Evolutionary conservation across 495 filamentous ascomycete genomes (phyloP), one percentile per base, ranked within the genome.

Genomic region (Daldinia vernicosa): DNA sequence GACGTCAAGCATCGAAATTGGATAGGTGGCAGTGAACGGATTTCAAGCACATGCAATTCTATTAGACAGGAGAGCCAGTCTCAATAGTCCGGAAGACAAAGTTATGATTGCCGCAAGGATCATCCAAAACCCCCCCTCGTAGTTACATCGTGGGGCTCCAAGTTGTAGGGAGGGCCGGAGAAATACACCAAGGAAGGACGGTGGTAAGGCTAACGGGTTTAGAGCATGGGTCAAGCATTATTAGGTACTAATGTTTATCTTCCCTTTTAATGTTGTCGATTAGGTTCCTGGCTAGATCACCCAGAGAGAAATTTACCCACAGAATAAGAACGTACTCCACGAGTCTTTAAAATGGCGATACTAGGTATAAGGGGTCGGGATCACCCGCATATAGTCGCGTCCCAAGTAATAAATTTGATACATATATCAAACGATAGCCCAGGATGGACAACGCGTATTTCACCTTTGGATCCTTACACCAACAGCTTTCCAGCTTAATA

Each of bases 381-480:
- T 54, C 45, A 27, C 15, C 67, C 45, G 60, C 67, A 64, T 59
- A 63, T 64, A 45, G 35, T 32, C 39, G 32, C 27, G 24, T 4
- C 30, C 52, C n/a, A 22, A 58, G 59, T 64, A 63, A 69, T 69
- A 54, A 35, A 69, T 17, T 60, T 69, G 54, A 70, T 17, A 70
- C 67, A n/a, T 15, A 22, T 32, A 33, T 55, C 64, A 24, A 50
- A 60, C 60, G 33, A 45, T 58, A 24, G 66, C 43, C 39, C 35
- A 40, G 32, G 32, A 37, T 30, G 12, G 1, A 30, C 9, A n/a
- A 30, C 9, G 22, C 19, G 35, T 68, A 11, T 4, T 14, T 57
- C 6, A 57, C n/a, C 17, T 19, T 6, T 30, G 2, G 7, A n/a
- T 14, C 14, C 32, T 14, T 24, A 37, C 7, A 37, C 43, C 19